Evolutionary conservation across 345 rosid species (phyloP).

Genomic region (Luvunga scandens): DNA sequence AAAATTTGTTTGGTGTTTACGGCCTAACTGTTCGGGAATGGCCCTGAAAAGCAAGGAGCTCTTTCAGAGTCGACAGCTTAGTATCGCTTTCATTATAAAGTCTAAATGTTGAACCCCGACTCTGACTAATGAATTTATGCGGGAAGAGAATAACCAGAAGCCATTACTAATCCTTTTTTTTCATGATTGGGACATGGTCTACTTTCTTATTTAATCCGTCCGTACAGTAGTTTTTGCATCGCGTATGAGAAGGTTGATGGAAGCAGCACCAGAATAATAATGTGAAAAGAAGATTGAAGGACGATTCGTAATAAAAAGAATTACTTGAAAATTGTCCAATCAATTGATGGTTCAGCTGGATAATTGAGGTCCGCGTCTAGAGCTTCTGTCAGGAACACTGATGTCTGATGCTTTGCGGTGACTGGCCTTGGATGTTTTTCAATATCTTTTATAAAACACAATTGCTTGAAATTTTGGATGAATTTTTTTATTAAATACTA

Average conservation of each 20-base stretch:
- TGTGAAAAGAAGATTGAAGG: neutral
- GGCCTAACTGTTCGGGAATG: neutral
- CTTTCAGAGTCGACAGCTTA: neutral
- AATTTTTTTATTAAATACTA: neutral
- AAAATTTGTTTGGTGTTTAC: neutral
- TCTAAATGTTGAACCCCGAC: too few species aligned
- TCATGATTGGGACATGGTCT: neutral
- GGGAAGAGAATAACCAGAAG: neutral
- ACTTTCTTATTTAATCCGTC: neutral
- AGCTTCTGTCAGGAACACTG: neutral
- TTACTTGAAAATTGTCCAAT: too few species aligned
- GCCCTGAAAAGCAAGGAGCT: neutral
- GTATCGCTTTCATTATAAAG: too few species aligned
- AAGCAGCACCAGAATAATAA: neutral
- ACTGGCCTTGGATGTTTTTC: neutral
- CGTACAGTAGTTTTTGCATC: neutral
- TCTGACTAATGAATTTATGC: neutral
- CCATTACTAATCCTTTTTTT: neutral
- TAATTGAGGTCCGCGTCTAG: too few species aligned
- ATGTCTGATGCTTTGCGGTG: neutral
- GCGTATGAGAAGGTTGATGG: neutral
- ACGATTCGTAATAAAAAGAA: too few species aligned
- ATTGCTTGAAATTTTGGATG: neutral
- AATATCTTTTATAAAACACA: neutral
- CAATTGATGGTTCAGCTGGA: too few species aligned